phyloP scores from a whole-genome alignment of 2,329 filamentous ascomycete species.

The Albophoma yamanashiensis region DNA sequence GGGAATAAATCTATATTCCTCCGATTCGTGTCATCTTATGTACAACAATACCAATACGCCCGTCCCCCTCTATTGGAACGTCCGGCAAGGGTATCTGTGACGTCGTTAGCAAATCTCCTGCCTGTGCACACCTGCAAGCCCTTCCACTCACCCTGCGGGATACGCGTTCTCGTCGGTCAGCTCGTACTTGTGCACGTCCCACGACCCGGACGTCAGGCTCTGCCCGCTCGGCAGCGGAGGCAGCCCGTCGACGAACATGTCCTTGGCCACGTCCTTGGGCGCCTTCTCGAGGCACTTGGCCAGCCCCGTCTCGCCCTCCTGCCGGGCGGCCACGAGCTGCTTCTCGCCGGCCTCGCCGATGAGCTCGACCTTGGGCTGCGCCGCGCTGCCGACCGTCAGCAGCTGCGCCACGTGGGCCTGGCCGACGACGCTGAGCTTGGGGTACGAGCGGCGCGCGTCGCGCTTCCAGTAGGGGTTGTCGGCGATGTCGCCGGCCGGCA shows the following conservation, averaged over 20 bases:
- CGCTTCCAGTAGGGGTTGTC: slow-evolving; percentile 66
- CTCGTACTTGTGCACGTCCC: slow-evolving; percentile 60
- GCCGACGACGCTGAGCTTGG: slow-evolving; percentile 64
- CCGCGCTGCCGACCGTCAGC: slow-evolving; percentile 73
- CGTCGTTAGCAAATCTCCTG: slow-evolving; percentile 16
- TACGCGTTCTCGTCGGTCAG: slow-evolving; percentile 61
- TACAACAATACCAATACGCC: slow-evolving; percentile 14
- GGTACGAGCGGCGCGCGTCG: slow-evolving; percentile 74
- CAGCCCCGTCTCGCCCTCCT: slow-evolving; percentile 65
- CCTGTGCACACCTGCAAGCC: not conserved
- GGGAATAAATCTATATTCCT: slow-evolving; percentile 16
- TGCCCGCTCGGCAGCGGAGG: slow-evolving; percentile 78
- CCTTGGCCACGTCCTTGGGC: slow-evolving; percentile 42
- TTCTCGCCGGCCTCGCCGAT: slow-evolving; percentile 49
- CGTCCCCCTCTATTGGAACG: slow-evolving; percentile 36
- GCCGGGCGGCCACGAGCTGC: slow-evolving; percentile 63
- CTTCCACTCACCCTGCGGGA: slow-evolving; percentile 47
- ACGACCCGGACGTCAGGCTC: slow-evolving; percentile 38
- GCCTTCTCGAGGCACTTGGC: slow-evolving; percentile 57
- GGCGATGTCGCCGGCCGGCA: slow-evolving; percentile 40
- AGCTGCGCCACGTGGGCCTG: slow-evolving; percentile 82
- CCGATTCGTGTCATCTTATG: slow-evolving; percentile 14
- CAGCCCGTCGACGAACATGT: slow-evolving; percentile 67
- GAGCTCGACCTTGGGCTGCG: slow-evolving; percentile 70
- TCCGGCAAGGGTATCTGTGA: slow-evolving; percentile 53